phyloP scores from a whole-genome alignment of 352 stramenopile genomes.

The Globisporangium perplexum region DNA sequence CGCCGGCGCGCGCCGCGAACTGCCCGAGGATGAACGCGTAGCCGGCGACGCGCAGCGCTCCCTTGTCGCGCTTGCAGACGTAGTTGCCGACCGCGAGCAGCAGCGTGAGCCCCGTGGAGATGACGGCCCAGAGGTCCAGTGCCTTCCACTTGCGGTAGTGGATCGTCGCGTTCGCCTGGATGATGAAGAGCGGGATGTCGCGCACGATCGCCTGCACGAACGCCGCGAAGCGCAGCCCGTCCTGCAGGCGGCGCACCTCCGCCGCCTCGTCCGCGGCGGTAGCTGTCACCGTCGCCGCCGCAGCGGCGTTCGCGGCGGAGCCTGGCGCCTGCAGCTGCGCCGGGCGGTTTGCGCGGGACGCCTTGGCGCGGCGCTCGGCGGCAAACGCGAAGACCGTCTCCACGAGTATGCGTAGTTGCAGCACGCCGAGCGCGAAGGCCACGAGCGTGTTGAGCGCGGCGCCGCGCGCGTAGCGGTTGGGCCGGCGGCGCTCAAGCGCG shows the following conservation, averaged over 20 bases:
- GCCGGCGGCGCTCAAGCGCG: slow-evolving; percentile 27
- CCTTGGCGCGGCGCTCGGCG: slow-evolving; percentile 8
- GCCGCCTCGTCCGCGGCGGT: slow-evolving; percentile 8
- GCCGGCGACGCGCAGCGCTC: slow-evolving; percentile 22
- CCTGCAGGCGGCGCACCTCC: slow-evolving; percentile 14
- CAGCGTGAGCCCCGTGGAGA: slow-evolving; percentile 44
- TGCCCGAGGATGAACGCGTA: slow-evolving; percentile 50
- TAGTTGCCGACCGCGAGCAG: slow-evolving; percentile 35
- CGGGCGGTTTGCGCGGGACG: not conserved
- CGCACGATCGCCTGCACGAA: slow-evolving; percentile 69
- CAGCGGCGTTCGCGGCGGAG: not conserved
- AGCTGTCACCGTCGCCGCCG: not conserved
- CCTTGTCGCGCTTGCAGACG: slow-evolving; percentile 37
- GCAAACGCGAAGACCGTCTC: slow-evolving; percentile 40
- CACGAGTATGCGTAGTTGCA: slow-evolving; percentile 58
- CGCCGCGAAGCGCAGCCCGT: slow-evolving; percentile 37
- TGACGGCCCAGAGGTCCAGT: slow-evolving; percentile 54
- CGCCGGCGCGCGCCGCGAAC: slow-evolving; percentile 49
- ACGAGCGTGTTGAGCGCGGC: slow-evolving; percentile 26
- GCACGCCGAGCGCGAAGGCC: slow-evolving; percentile 35
- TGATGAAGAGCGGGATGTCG: slow-evolving; percentile 64
- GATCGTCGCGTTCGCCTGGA: slow-evolving; percentile 73
- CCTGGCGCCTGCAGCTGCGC: slow-evolving; percentile 3
- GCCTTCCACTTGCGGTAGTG: slow-evolving; percentile 77
- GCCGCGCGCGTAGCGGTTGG: slow-evolving; percentile 29